Conservation (phyloP, 2,329 filamentous ascomycete species). For the Diplodia corticola region DNA sequence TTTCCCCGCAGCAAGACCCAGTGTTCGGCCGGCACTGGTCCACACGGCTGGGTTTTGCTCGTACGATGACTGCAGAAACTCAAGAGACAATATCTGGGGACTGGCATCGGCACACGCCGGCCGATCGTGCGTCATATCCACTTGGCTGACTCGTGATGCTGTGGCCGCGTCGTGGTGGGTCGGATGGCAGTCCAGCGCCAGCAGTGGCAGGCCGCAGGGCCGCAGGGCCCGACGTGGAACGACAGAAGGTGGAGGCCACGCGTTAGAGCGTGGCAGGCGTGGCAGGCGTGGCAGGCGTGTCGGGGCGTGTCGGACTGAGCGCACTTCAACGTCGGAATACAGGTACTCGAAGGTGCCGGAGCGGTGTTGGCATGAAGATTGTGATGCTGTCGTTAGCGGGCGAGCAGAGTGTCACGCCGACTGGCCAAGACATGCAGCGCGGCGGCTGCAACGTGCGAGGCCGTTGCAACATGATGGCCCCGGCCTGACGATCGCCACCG, state of each 20-base stretch:
- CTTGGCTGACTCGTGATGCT: neutral
- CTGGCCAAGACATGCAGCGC: slow-evolving; percentile 14
- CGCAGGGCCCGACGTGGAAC: neutral
- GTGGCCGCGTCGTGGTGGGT: neutral
- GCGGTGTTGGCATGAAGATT: neutral
- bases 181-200: neutral
- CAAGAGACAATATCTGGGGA: neutral
- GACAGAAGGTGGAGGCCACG: neutral
- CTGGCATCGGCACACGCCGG: neutral
- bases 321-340: neutral
- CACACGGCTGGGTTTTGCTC: neutral
- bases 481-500: slow-evolving; percentile 13
- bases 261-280: neutral
- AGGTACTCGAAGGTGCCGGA: neutral
- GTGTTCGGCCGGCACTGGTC: neutral
- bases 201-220: neutral
- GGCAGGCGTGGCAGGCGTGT: neutral
- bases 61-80: slow-evolving; percentile 7
- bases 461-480: neutral
- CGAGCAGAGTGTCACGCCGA: neutral
- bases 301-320: neutral
- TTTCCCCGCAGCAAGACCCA: neutral
- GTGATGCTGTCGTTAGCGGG: neutral
- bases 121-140: neutral
- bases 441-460: slow-evolving; percentile 3